Conservation (phyloP, 352 stramenopile species). For the Phytophthora sp. region DNA sequence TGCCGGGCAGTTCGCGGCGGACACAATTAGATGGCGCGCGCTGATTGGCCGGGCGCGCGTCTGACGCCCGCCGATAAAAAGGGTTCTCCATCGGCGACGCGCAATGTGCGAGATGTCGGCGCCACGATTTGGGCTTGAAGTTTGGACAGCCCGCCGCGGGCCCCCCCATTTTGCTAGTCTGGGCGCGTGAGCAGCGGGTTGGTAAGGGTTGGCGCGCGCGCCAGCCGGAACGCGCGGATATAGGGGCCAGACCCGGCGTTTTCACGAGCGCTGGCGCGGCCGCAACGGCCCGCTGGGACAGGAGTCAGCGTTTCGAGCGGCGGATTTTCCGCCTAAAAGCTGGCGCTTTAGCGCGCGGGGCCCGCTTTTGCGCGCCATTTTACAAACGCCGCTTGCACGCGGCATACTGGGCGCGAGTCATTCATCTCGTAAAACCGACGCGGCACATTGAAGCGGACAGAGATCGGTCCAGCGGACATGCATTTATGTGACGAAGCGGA, state of each 20-base stretch:
- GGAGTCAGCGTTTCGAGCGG: neutral
- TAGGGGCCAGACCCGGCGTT: constrained; percentile 2
- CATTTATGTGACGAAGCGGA: constrained; percentile 41
- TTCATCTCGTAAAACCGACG: constrained; percentile 2
- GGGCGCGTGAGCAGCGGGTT: constrained; percentile 2
- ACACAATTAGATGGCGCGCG: neutral
- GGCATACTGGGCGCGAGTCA: constrained; percentile 16
- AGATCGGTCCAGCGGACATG: constrained; percentile 2
- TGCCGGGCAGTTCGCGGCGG: neutral
- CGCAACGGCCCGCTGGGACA: neutral
- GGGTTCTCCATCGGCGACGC: constrained; percentile 10
- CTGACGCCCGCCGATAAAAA: constrained; percentile 8
- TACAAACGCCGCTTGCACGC: constrained; percentile 3
- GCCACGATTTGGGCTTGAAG: constrained; percentile 33
- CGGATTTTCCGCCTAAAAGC: constrained; percentile 5
- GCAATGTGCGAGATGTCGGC: constrained; percentile 24
- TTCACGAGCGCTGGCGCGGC: constrained; percentile 6
- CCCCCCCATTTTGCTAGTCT: constrained; percentile 18
- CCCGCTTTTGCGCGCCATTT: constrained; percentile 10
- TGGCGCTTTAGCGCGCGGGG: constrained; percentile 6
- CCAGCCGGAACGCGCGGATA: neutral
- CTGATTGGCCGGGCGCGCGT: constrained; percentile 15
- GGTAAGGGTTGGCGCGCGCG: neutral
- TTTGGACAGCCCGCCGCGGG: constrained; percentile 1
- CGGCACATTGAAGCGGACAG: constrained; percentile 30